These are phyloP conservation scores for Solanum dulcamara DNA, from an alignment of 257 asterid genomes.

Conservation along the genomic window DNA sequence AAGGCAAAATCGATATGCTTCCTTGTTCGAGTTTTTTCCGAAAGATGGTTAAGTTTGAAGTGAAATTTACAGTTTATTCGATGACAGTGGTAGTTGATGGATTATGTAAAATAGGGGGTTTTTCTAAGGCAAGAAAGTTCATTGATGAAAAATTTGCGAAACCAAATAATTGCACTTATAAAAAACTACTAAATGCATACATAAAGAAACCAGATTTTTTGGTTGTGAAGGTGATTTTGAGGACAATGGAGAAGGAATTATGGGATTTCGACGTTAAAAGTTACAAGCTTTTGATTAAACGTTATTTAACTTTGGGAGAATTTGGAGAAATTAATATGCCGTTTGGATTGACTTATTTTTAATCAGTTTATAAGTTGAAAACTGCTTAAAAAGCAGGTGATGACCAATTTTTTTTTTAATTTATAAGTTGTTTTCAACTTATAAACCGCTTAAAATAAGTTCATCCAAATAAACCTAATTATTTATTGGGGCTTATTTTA, in stretches of 20 bases:
- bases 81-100: slow-evolving; percentile 61
- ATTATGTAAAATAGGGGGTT: slow-evolving; percentile 46
- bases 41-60: slow-evolving; percentile 43
- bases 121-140: slow-evolving; percentile 39
- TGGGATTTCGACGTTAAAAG: slow-evolving; percentile 44
- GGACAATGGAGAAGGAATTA: slow-evolving; percentile 48
- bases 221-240: slow-evolving; percentile 32
- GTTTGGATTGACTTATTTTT: too few species aligned
- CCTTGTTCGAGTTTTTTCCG: slow-evolving; percentile 30
- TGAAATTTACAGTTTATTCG: slow-evolving; percentile 53
- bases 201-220: slow-evolving; percentile 28
- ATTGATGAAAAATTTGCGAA: slow-evolving; percentile 36
- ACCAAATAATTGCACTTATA: slow-evolving; percentile 53
- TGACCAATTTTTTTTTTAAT: too few species aligned
- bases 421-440: too few species aligned
- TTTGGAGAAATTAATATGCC: slow-evolving; percentile 40
- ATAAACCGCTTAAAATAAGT: too few species aligned
- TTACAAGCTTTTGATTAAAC: slow-evolving; percentile 44
- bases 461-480: too few species aligned
- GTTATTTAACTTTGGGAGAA: slow-evolving; percentile 18
- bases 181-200: slow-evolving; percentile 48
- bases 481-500: too few species aligned
- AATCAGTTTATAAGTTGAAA: too few species aligned
- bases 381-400: too few species aligned
- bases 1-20: slow-evolving; percentile 30